Evolutionary conservation across 192 early-diverging fungal genomes (phyloP).

Genomic region (Backusella luteola): DNA sequence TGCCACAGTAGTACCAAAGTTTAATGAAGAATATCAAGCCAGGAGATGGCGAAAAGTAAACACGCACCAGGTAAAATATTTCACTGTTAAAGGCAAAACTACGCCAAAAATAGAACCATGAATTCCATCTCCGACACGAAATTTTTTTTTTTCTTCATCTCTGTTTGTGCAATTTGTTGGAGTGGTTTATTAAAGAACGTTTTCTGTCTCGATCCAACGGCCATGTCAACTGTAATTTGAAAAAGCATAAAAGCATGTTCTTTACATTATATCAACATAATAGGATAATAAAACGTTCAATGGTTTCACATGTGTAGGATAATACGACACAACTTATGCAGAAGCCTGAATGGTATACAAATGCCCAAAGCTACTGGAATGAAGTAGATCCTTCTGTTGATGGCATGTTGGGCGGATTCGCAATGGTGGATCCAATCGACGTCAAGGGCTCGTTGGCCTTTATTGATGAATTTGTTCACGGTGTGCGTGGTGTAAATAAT

Average conservation of each 20-base stretch:
- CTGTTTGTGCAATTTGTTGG: neutral
- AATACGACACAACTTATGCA: conserved; percentile 11
- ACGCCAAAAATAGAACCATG: neutral
- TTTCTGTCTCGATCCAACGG: neutral
- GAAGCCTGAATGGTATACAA: conserved; percentile 59
- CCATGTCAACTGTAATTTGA: conserved; percentile 6
- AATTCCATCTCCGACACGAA: neutral
- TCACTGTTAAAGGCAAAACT: too few relatives aligned
- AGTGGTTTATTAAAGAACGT: neutral
- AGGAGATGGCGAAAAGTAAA: too few relatives aligned
- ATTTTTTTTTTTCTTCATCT: neutral
- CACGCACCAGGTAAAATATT: too few relatives aligned
- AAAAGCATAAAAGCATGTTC: neutral
- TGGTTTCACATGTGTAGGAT: neutral
- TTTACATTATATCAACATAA: neutral
- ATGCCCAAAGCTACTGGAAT: conserved; percentile 61
- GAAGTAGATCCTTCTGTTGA: conserved; percentile 63
- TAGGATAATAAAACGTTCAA: neutral
- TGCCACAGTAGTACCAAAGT: too few relatives aligned
- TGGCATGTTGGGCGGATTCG: conserved; percentile 93
- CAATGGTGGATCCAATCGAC: conserved; percentile 70
- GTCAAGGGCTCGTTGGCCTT: conserved; percentile 66
- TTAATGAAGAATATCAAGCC: too few relatives aligned
- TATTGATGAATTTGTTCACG: conserved; percentile 59
- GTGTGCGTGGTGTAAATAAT: conserved; percentile 23